Conservation (phyloP, 176 grass and related monocot genomes). For the Oryza glaberrima region DNA sequence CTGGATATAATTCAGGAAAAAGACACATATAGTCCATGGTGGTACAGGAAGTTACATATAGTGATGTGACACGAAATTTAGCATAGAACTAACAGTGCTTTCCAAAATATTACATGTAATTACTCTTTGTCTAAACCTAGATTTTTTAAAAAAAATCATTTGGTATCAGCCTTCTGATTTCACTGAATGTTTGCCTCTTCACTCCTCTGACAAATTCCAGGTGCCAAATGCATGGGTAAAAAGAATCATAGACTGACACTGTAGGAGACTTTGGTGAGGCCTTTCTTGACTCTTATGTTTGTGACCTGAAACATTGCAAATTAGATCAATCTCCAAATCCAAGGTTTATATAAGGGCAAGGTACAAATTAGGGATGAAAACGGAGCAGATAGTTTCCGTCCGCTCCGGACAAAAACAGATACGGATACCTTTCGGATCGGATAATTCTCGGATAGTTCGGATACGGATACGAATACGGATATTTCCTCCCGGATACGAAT, state of each 20-base stretch:
- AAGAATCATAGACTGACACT: slow-evolving; percentile 52
- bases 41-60: background rate
- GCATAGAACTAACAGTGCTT: background rate
- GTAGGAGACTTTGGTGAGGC: slow-evolving; percentile 76
- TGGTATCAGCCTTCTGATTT: slow-evolving; percentile 6
- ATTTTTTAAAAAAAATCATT: background rate
- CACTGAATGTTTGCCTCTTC: background rate
- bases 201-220: background rate
- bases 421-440: no score
- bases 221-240: background rate
- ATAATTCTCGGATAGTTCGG: no score
- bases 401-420: no score
- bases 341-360: background rate
- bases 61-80: background rate
- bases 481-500: no score
- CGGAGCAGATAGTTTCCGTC: no score
- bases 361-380: background rate
- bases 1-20: background rate
- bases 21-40: background rate
- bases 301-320: slow-evolving; percentile 62
- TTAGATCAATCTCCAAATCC: slow-evolving; percentile 19
- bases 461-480: no score
- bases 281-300: slow-evolving; percentile 83
- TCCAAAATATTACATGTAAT: background rate
- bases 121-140: background rate